Evolutionary conservation across 768 basidiomycete species (phyloP).

Genomic region (Boletus bicolor): DNA sequence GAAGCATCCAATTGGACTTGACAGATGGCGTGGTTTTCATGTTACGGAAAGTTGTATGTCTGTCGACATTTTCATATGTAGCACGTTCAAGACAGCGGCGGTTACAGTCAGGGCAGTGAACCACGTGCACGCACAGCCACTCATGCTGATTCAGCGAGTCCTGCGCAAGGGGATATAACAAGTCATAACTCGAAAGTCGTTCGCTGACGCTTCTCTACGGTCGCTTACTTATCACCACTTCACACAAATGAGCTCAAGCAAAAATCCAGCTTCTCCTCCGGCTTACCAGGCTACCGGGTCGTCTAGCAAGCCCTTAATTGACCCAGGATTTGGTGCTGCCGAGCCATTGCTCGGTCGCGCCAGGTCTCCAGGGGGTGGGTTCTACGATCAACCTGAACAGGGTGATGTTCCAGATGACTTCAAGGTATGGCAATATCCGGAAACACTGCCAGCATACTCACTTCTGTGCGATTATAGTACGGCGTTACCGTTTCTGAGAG

Average conservation of each 20-base stretch:
- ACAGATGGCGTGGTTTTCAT: background rate
- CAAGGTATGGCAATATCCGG: conserved; percentile 54
- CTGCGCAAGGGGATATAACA: conserved; percentile 10
- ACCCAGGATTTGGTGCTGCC: conserved; percentile 34
- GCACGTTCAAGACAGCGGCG: background rate
- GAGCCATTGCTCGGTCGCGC: conserved; percentile 59
- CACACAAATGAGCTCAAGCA: conserved; percentile 49
- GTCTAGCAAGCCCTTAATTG: conserved; percentile 34
- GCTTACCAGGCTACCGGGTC: conserved; percentile 48
- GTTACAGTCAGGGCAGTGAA: background rate
- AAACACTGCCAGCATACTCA: conserved; percentile 4
- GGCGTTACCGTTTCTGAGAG: conserved; percentile 79
- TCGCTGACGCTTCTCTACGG: conserved; percentile 5
- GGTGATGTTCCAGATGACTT: conserved; percentile 91
- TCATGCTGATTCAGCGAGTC: conserved; percentile 23
- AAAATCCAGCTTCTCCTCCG: conserved; percentile 60
- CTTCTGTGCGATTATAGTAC: conserved; percentile 46
- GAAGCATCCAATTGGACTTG: background rate
- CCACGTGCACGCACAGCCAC: conserved; percentile 24
- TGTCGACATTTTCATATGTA: conserved; percentile 1
- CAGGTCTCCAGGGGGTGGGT: conserved; percentile 45
- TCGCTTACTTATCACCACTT: conserved; percentile 10
- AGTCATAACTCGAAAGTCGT: conserved; percentile 3
- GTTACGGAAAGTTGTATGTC: background rate
- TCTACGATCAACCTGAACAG: conserved; percentile 68